Base-by-base conservation (phyloP, 1,284 basidiomycete genomes). In the Takashimella koratensis region DNA sequence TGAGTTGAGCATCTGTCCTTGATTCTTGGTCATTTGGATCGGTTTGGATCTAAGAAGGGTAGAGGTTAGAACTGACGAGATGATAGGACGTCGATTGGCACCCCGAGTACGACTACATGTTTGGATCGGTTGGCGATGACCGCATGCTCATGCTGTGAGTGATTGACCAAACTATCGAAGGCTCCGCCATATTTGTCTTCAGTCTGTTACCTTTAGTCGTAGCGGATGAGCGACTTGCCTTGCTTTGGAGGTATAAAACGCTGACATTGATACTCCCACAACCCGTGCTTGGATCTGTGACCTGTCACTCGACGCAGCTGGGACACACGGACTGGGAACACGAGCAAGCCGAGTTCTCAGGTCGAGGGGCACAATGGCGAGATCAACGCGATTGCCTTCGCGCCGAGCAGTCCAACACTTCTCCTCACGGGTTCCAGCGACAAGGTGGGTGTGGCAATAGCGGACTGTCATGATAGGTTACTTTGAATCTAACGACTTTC, bases 71-170 rank as follows among this genome's bases (percentile, higher is more conserved):
- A 40, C n/a, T 26, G 2, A n/a, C 22, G 16, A 36, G 8, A 36
- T 8, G n/a, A 12, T 58, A 96, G 90, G 96, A 98, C 70, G 94
- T 98, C 2, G 93, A 96, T 61, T 98, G 95, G 95, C 89, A 96
- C 76, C 79, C 86, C 11, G 84, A 83, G 20, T 81, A 88, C 70
- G 90, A 93, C 54, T 85, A 86, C 63, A 79, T 94, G 45, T 94
- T 98, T 67, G 94, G 87, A 2, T 96, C 92, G 60, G 95, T 97
- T n/a, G 92, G 94, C 26, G 95, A 99, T 66, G 95, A 99, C 74
- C 88, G 88, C 68, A 85, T 89, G 80, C 81, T 99, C 59, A 85
- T 98, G 79, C 81, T 98, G 91, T 96, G 68, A 62, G 84, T 67
- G n/a, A n/a, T n/a, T n/a, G n/a, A n/a, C n/a, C n/a, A n/a, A n/a